Evolutionary conservation across 2,329 filamentous ascomycete genomes (phyloP).

Genomic region (Chaetomiaceae sp.): DNA sequence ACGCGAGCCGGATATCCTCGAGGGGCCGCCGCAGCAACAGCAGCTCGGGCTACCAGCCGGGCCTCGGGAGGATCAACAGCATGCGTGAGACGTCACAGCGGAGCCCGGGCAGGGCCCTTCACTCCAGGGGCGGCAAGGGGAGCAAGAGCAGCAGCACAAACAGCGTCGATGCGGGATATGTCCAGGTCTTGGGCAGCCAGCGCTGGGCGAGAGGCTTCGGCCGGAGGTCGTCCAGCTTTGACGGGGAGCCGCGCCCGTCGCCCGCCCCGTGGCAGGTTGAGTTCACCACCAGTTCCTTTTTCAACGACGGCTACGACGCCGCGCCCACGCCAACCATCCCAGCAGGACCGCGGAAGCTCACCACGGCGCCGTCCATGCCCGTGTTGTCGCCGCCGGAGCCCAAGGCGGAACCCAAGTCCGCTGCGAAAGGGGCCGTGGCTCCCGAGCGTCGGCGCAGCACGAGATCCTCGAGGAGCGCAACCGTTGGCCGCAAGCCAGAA

Average conservation of each 20-base stretch:
- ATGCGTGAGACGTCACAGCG: conserved; percentile 46
- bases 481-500: conserved; percentile 32
- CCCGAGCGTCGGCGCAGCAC: conserved; percentile 55
- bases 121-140: conserved; percentile 56
- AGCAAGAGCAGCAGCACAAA: conserved; percentile 69
- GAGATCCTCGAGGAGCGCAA: conserved; percentile 51
- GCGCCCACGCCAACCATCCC: conserved; percentile 84
- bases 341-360: conserved; percentile 62
- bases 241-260: conserved; percentile 49
- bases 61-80: conserved; percentile 59
- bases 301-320: conserved; percentile 61
- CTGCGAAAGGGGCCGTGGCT: conserved; percentile 25
- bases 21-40: conserved; percentile 72
- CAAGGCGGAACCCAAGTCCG: conserved; percentile 33
- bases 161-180: conserved; percentile 62
- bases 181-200: conserved; percentile 53
- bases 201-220: conserved; percentile 52
- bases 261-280: conserved; percentile 43
- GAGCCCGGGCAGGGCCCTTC: conserved; percentile 40
- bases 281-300: conserved; percentile 45
- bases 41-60: conserved; percentile 65
- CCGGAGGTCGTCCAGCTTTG: conserved; percentile 68
- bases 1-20: conserved; percentile 50
- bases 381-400: conserved; percentile 39
- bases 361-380: conserved; percentile 34